Percentiles rank a stretch among this genome's conserved stretches.
These are phyloP conservation scores for Rhododendron kiyosumense DNA, from an alignment of 148 eudicot genomes.

Conservation along the genomic window DNA sequence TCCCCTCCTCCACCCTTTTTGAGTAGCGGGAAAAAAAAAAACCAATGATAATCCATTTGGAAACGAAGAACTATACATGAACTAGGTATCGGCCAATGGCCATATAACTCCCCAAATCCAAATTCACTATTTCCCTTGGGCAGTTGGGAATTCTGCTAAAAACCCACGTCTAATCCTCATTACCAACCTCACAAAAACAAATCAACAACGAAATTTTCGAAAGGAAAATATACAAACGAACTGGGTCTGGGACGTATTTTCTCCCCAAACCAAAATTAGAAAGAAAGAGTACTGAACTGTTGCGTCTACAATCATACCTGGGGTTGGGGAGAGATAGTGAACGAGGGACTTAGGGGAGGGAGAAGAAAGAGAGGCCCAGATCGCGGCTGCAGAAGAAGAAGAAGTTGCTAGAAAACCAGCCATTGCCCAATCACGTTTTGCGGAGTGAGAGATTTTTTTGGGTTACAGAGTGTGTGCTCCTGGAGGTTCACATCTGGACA, in stretches of 20 bases:
- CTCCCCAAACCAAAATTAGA: background rate
- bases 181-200: background rate
- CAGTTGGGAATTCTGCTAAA: background rate
- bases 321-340: slow-evolving; percentile 15
- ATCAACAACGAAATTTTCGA: background rate
- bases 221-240: background rate
- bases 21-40: background rate
- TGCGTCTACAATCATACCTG: slow-evolving; percentile 23
- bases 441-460: background rate
- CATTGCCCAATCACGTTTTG: slow-evolving; percentile 20
- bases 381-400: slow-evolving; percentile 31
- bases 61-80: background rate
- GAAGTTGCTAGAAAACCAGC: slow-evolving; percentile 48
- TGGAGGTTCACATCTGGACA: background rate
- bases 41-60: background rate
- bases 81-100: background rate
- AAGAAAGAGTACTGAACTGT: background rate
- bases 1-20: background rate
- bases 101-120: background rate
- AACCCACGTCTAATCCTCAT: slow-evolving; percentile 1
- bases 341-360: slow-evolving; percentile 24
- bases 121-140: background rate
- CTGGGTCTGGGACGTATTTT: background rate
- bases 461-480: background rate
- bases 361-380: slow-evolving; percentile 38